A percentile compares a stretch with the other conserved stretches of the same genome.
Evolutionary conservation across 2,329 filamentous ascomycete species (phyloP).

Genomic region (Aureobasidium subglaciale): DNA sequence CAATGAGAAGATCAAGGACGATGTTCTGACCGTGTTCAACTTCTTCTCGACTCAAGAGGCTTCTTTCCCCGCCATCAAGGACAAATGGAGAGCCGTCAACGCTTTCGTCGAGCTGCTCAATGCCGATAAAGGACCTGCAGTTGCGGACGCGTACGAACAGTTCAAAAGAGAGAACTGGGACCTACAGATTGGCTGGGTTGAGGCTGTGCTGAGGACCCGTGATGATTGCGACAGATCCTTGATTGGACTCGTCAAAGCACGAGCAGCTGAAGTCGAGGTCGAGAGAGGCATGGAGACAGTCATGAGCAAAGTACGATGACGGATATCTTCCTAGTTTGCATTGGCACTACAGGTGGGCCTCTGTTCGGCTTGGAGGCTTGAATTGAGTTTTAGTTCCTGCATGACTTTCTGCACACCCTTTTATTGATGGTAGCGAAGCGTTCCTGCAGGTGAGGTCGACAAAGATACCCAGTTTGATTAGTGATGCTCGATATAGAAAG

Average conservation of each 20-base stretch:
- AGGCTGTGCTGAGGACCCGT: constrained; percentile 74
- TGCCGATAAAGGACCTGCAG: constrained; percentile 61
- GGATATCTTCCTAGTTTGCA: neutral
- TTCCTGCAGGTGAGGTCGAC: neutral
- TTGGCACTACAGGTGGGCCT: neutral
- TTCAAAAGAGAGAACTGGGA: constrained; percentile 92
- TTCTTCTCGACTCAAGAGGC: constrained; percentile 73
- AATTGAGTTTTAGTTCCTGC: constrained; percentile 13
- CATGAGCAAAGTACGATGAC: constrained; percentile 81
- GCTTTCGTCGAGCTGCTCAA: constrained; percentile 71
- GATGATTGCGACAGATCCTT: constrained; percentile 93
- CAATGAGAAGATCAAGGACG: constrained; percentile 87
- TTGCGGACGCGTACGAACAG: constrained; percentile 70
- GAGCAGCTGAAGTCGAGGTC: constrained; percentile 77
- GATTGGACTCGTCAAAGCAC: constrained; percentile 79
- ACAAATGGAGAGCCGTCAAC: constrained; percentile 88
- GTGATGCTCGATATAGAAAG: neutral
- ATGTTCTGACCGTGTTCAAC: constrained; percentile 81
- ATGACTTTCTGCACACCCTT: constrained; percentile 6
- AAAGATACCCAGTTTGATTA: constrained; percentile 13
- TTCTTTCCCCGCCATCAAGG: constrained; percentile 69
- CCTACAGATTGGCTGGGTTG: constrained; percentile 89
- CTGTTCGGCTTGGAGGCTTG: neutral
- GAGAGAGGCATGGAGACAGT: constrained; percentile 81
- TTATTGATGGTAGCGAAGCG: constrained; percentile 8